Evolutionary conservation across 176 grass and related monocot genomes (phyloP), one percentile per base, ranked within the genome.

Genomic region (Oryza glaberrima): DNA sequence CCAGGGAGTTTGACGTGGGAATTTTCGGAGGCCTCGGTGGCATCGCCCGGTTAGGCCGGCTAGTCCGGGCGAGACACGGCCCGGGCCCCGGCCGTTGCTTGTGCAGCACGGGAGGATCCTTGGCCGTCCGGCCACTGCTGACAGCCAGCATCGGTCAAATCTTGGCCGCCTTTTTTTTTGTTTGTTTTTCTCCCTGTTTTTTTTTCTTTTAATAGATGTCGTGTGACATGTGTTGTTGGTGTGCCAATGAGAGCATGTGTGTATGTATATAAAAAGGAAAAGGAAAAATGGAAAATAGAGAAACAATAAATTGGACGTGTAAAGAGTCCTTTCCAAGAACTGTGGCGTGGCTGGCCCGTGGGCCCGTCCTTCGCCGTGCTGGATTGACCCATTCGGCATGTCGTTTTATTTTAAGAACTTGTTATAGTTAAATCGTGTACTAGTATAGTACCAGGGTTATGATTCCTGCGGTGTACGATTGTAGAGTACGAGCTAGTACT

Each of bases 101-200:
- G 67, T 79, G 69, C 60, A 49, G 43, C 88, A 82, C 71, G 88
- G 65, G 82, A 65, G 28, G 58, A 44, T 69, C 40, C 30, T 45
- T 45, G 9, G 54, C 58, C 88, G 63, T 75, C 79, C 46, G 65
- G 76, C 26, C 72, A 1, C 11, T 19, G 1, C 35, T 4, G 45
- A 7, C 12, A 14, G 15, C 15, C 54, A 11, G 56, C 56, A 41
- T 44, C 2, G 36, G 65, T 77, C 79, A 87, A 77, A 70, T 75
- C 85, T 20, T 20, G 58, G 56, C 2, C 10, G 7, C 35, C 69
- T 6, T 11, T 58, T 22, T 58, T 40, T 36, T 36, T 36, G 34
- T 35, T 10, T 20, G 7, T 48, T 63, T 63, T 23, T 63, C 58
- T 63, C n/a, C 19, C 16, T 4, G 4, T 38, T 41, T 7, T 40